Evolutionary conservation across 1,139 yeast species (phyloP).

Genomic region (Sugiyamaella grinbergsii): DNA sequence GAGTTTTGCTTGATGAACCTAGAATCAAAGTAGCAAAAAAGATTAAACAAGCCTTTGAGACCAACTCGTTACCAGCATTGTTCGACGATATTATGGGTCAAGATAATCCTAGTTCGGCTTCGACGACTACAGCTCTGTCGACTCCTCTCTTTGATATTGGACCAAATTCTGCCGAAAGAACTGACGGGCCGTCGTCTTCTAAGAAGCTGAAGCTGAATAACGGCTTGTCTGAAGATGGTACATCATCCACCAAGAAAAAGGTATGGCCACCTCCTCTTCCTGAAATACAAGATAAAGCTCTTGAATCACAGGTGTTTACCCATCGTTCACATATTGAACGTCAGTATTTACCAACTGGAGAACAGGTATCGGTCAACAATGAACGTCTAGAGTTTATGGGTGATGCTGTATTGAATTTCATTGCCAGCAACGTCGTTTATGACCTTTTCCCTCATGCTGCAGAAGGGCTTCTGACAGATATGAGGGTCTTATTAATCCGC

Average conservation of each 20-base stretch:
- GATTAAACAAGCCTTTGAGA: constrained; percentile 56
- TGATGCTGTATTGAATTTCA: constrained; percentile 78
- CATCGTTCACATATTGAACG: constrained; percentile 76
- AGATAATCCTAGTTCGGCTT: neutral
- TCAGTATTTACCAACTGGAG: constrained; percentile 57
- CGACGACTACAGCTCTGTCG: neutral
- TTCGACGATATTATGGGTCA: constrained; percentile 46
- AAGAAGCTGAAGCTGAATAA: too few relatives aligned
- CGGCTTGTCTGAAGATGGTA: neutral
- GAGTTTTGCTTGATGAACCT: constrained; percentile 50
- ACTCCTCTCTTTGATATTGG: constrained; percentile 7
- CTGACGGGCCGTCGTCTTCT: too few relatives aligned
- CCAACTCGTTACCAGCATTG: constrained; percentile 48
- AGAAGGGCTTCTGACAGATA: constrained; percentile 79
- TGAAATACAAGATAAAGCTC: constrained; percentile 56
- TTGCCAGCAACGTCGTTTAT: constrained; percentile 69
- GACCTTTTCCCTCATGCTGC: constrained; percentile 65
- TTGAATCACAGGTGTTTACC: constrained; percentile 72
- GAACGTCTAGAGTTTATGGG: constrained; percentile 94
- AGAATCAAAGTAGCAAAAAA: constrained; percentile 61
- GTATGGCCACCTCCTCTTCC: constrained; percentile 70
- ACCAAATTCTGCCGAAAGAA: constrained; percentile 1
- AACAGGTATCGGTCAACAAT: constrained; percentile 67
- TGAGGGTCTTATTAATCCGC: constrained; percentile 71
- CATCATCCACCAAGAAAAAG: neutral